phyloP scores from a whole-genome alignment of 352 stramenopile genomes.

The Phytopythium chamaehyphon region DNA sequence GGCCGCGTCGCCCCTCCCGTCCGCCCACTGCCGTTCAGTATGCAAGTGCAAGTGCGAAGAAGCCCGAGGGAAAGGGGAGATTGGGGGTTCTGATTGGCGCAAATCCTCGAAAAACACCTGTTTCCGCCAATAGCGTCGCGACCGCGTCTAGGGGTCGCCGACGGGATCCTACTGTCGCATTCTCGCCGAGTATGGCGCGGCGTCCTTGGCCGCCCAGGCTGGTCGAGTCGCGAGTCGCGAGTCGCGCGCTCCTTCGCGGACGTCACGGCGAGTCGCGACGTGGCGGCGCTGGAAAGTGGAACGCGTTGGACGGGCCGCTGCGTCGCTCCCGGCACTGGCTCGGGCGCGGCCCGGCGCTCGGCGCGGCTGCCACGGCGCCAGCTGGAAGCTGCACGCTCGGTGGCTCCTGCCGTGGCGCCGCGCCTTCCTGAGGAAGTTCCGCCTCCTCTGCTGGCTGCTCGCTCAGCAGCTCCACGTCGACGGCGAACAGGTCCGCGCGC shows the following conservation, averaged over 20 bases:
- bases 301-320: conserved; percentile 16
- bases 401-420: no score
- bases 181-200: conserved; percentile 1
- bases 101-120: no score
- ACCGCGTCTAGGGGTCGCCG: background rate
- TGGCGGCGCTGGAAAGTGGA: conserved; percentile 9
- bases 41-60: background rate
- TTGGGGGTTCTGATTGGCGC: no score
- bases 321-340: conserved; percentile 6
- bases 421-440: no score
- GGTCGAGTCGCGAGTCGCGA: no score
- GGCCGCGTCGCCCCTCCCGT: background rate
- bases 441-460: no score
- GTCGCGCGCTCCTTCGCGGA: background rate
- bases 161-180: background rate
- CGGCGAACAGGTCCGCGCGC: conserved; percentile 36
- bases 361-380: conserved; percentile 7
- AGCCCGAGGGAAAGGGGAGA: background rate
- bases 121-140: background rate
- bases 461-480: conserved; percentile 17
- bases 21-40: background rate
- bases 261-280: conserved; percentile 1
- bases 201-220: no score
- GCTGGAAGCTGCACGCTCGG: conserved; percentile 15
- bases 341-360: conserved; percentile 6